A percentile compares a stretch with the other conserved stretches of the same genome.
These are phyloP conservation scores for Terana coerulea DNA, from an alignment of 768 basidiomycete species.

Conservation along the genomic window DNA sequence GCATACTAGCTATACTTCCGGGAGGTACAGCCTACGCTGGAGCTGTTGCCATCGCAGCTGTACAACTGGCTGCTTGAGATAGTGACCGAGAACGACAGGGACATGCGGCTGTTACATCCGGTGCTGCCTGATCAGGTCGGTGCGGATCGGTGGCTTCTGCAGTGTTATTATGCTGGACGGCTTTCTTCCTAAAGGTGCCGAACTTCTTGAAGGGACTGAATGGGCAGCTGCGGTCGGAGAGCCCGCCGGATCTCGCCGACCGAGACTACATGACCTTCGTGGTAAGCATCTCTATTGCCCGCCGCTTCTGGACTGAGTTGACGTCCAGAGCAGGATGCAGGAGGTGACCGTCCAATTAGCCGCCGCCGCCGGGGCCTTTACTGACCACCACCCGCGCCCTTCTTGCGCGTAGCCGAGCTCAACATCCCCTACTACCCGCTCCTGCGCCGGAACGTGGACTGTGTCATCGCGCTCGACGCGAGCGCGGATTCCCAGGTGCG, in stretches of 20 bases:
- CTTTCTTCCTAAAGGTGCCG: constrained; percentile 20
- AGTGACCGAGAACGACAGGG: constrained; percentile 22
- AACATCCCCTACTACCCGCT: constrained; percentile 26
- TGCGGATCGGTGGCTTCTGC: not conserved
- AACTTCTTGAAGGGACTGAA: constrained; percentile 24
- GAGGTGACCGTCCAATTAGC: constrained; percentile 14
- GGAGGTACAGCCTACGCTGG: constrained; percentile 22
- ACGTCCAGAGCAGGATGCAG: constrained; percentile 18
- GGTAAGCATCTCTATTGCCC: constrained; percentile 10
- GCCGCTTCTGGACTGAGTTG: too few species aligned
- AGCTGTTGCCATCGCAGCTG: constrained; percentile 20
- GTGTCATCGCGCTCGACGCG: constrained; percentile 25
- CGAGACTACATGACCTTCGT: constrained; percentile 21
- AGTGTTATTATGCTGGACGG: not conserved
- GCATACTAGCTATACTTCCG: constrained; percentile 21
- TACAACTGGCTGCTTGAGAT: constrained; percentile 23
- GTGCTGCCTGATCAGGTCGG: constrained; percentile 23
- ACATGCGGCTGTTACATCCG: constrained; percentile 23
- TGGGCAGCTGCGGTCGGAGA: constrained; percentile 20
- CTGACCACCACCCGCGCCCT: not conserved
- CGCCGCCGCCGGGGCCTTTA: not conserved
- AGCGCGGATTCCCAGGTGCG: constrained; percentile 24
- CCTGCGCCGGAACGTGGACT: constrained; percentile 22
- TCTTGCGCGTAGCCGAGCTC: constrained; percentile 18
- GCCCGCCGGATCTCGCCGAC: constrained; percentile 21